Percentiles rank a stretch among this genome's conserved stretches.
Evolutionary conservation across 1,284 basidiomycete genomes (phyloP).

Genomic region (Porodaedalea pini): DNA sequence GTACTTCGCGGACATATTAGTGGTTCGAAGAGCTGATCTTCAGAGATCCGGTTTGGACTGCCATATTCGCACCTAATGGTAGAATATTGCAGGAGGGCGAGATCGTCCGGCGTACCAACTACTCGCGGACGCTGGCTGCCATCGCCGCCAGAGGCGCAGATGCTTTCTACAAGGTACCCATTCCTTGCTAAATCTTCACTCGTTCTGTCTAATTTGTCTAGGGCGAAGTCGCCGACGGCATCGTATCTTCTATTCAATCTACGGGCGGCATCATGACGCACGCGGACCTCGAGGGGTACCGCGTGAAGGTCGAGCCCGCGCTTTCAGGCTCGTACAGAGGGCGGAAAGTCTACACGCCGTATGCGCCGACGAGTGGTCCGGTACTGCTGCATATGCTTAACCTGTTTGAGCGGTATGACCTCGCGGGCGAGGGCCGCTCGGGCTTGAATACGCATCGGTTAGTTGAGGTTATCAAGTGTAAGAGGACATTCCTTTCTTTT

Average conservation of each 20-base stretch:
- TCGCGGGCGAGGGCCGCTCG: conserved; percentile 46
- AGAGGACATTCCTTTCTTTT: conserved; percentile 24
- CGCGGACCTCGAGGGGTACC: conserved; percentile 69
- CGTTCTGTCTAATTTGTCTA: conserved; percentile 27
- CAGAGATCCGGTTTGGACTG: conserved; percentile 71
- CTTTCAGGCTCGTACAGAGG: conserved; percentile 74
- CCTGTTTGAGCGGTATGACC: conserved; percentile 64
- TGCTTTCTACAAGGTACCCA: conserved; percentile 67
- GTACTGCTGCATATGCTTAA: conserved; percentile 81
- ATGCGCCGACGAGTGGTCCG: conserved; percentile 80
- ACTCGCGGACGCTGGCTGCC: conserved; percentile 60
- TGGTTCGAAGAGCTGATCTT: conserved; percentile 64
- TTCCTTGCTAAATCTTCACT: neutral
- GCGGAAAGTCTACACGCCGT: conserved; percentile 79
- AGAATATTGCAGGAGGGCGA: conserved; percentile 71
- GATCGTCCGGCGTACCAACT: conserved; percentile 62
- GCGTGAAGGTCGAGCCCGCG: conserved; percentile 68
- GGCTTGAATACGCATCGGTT: conserved; percentile 65
- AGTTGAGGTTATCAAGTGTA: conserved; percentile 76
- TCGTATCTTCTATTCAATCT: conserved; percentile 61
- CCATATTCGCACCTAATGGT: conserved; percentile 80
- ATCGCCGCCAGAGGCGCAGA: conserved; percentile 69
- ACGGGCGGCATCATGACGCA: conserved; percentile 79
- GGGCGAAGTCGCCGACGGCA: conserved; percentile 73
- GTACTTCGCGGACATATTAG: conserved; percentile 34